Evolutionary conservation across 140 eudicot species (phyloP), one percentile per base, ranked within the genome.

Genomic region (Flaveria floridana): DNA sequence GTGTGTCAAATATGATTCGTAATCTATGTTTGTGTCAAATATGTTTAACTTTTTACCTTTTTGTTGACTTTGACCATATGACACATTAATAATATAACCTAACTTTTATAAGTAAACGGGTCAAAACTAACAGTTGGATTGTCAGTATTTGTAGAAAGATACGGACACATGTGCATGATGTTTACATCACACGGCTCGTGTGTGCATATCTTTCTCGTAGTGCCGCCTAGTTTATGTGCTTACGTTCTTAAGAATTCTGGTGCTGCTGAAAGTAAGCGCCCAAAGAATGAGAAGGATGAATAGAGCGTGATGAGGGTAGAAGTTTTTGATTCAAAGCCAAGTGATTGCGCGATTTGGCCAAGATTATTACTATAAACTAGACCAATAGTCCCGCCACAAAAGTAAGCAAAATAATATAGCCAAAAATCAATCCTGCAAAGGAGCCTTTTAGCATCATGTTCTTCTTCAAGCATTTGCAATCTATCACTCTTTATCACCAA

Each of bases 261-360:
- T 57, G 85, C 72, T 41, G 97, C 94, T 47, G 98, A 85, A 72
- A 88, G 95, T 76, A 93, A 80, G 52, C 98, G 96, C 37, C 98
- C 97, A 8, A 89, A 93, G 86, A 93, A 93, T 3, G 92, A 88
- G 76, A 93, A 90, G 0, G 98, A 73, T 0, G 97, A 88, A 79
- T 86, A 93, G 46, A 93, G 52, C 1, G 97, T 86, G 66, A 93
- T 82, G 53, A 88, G 89, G 11, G 84, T 83, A 2, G 89, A 83
- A 9, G 87, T 87, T 62, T 82, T 82, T 2, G 86, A 75, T 25
- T 71, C 46, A 6, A 84, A 81, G 8, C 98, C 98, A 69, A 85
- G 87, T 4, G 97, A 93, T 51, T 88, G 91, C 15, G 97, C 96
- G 12, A 93, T 93, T 81, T 93, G 98, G 57, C 98, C 97, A 25